Base-by-base conservation (phyloP, 805 yeast species). In the Cyberlindnera euphorbiae region DNA sequence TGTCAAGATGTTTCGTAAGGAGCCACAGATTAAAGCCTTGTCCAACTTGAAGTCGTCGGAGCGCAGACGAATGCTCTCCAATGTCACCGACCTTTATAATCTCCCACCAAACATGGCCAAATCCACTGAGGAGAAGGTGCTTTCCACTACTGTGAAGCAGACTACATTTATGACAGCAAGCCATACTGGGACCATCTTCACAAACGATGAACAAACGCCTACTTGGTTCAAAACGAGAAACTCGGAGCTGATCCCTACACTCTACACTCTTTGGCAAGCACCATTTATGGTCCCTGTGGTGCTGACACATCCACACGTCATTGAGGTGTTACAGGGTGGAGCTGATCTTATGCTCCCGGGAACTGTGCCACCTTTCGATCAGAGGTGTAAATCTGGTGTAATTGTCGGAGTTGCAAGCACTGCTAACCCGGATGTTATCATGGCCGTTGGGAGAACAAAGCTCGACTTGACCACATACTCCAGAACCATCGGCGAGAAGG, bases 261-360 rank as follows among this genome's bases (percentile, higher is more conserved):
- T 85, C 1, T 83, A 68, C 52, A 77, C 86, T 0, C 57, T 81
- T 27, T 85, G 95, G 93, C 66, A 67, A 17, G 69, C 73, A 26
- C 87, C 89, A 0, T 72, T 62, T 41, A 36, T 86, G 10, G 46
- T 87, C 16, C 95, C 95, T 0, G 55, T 70, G 1, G 74, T 89
- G 3, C 60, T 64, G 39, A 89, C 97, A 0, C 88, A 85, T 53
- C 73, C 74, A 10, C 75, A 71, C 46, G 96, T 90, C 2, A 68
- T 90, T 13, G 79, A 73, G 32, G 74, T 76, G 10, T 60, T 88
- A n/a, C 62, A 68, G 22, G 75, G 75, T 39, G 96, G 97, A 10
- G 96, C 97, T 0, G 73, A 83, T 49, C 59, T 84, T 44, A 82
- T 83, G 88, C 64, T 82, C 23, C 83, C 88, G 3, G 94, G 94